These are phyloP conservation scores for Arthrobotrys entomopaga DNA, from an alignment of 2,329 filamentous ascomycete species.

Conservation along the genomic window DNA sequence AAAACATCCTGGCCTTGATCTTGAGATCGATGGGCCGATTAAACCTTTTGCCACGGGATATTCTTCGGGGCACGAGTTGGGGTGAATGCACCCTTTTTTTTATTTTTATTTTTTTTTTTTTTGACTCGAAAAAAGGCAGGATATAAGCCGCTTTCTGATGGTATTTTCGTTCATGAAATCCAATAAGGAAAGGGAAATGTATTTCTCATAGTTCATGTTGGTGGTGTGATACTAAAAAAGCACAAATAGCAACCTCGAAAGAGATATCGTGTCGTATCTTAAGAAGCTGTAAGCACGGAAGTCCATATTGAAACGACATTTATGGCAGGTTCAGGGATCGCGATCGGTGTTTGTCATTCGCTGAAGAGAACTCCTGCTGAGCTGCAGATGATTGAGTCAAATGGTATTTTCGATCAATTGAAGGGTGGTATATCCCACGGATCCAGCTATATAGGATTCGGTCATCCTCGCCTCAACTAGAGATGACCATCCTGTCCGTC, in stretches of 20 bases:
- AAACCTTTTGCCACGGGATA: background rate
- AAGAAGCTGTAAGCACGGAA: conserved; percentile 33
- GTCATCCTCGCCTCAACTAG: conserved; percentile 14
- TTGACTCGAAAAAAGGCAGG: conserved; percentile 26
- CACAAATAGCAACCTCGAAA: conserved; percentile 6
- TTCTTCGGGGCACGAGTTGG: too few species aligned
- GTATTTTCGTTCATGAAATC: background rate
- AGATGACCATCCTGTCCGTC: conserved; percentile 20
- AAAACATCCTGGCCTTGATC: background rate
- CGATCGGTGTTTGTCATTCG: conserved; percentile 33
- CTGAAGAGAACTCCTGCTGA: conserved; percentile 25
- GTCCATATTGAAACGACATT: conserved; percentile 32
- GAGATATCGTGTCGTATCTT: conserved; percentile 23
- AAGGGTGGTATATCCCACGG: background rate
- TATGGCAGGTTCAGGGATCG: conserved; percentile 52
- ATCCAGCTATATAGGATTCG: conserved; percentile 46
- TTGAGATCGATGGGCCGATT: conserved; percentile 11
- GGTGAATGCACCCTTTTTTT: too few species aligned
- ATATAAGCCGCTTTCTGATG: conserved; percentile 3
- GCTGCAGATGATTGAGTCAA: conserved; percentile 14
- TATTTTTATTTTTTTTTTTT: background rate
- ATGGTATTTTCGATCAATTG: background rate
- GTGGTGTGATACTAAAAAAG: conserved; percentile 42
- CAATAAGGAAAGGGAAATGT: conserved; percentile 1
- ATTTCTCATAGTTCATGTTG: background rate